Evolutionary conservation across 2,329 filamentous ascomycete species (phyloP).

Genomic region (Davidsoniella virescens): DNA sequence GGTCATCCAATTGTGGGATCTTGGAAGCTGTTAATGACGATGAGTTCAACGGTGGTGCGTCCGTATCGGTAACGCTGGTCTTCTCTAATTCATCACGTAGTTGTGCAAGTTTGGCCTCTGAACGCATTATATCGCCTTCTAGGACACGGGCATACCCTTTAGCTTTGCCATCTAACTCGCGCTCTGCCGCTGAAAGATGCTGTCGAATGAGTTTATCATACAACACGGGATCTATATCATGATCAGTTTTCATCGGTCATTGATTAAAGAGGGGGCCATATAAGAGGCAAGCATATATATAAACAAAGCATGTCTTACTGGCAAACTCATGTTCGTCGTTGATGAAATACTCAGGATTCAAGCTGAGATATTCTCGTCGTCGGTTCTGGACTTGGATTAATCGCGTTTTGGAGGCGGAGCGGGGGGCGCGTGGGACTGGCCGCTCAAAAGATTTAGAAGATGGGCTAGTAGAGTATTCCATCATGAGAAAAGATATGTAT

Average conservation of each 20-base stretch:
- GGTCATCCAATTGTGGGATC: no score
- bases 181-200: constrained; percentile 58
- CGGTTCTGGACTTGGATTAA: constrained; percentile 54
- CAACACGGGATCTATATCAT: constrained; percentile 49
- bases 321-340: constrained; percentile 38
- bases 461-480: neutral
- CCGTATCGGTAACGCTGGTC: neutral
- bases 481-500: no score
- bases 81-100: constrained; percentile 5
- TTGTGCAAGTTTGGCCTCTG: constrained; percentile 54
- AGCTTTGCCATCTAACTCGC: constrained; percentile 52
- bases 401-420: constrained; percentile 25
- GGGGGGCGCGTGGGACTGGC: constrained; percentile 16
- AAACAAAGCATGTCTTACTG: constrained; percentile 21
- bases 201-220: constrained; percentile 68
- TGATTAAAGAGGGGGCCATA: neutral
- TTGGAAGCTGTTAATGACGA: no score
- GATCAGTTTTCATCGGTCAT: neutral
- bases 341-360: constrained; percentile 55
- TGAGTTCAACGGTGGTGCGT: no score
- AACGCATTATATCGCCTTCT: constrained; percentile 59
- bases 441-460: neutral
- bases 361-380: constrained; percentile 57
- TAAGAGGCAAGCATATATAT: neutral
- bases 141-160: constrained; percentile 69